Evolutionary conservation across 2,329 filamentous ascomycete species (phyloP), one percentile per base, ranked within the genome.

Genomic region (Ilyonectria destructans): DNA sequence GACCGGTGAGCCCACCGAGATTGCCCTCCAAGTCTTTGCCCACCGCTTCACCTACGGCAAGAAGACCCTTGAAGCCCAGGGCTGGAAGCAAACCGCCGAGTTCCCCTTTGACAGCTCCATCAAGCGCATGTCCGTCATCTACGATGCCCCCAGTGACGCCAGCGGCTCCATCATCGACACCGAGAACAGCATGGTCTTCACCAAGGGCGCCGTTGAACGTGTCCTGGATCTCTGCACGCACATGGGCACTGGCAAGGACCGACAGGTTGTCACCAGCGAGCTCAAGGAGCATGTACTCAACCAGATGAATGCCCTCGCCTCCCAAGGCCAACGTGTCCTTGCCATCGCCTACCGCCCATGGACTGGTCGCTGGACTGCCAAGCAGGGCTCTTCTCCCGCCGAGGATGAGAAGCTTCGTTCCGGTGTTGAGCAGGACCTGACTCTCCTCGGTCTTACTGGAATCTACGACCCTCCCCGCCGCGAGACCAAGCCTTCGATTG

Each of bases 381-480:
- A 82, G 58, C 78, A 79, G 23, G 73, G 78, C 7, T 74, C 77
- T 10, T 74, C 77, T n/a, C 72, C 76, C 6, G 77, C 72, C 6
- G 81, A 84, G 56, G 84, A 87, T 7, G 82, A 85, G 58, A 77
- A 80, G 46, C 77, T 86, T 3, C 92, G 94, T 6, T 82, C 84
- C 6, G 81, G 86, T 5, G 87, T 96, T 15, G 94, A 97, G 77
- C 83, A 84, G 40, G 85, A 89, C 33, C 88, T 97, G 35, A 87
- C 86, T 3, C 93, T 97, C 69, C 88, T 93, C 15, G 95, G 95
- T n/a, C 87, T 97, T 10, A 91, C 93, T 56, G 94, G 94, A 63
- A 92, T 97, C 70, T 96, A 96, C 77, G 94, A 97, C 73, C 94
- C 94, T 4, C 94, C 94, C 62, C 93, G 94, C 2, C 89, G 90